Evolutionary conservation across 768 basidiomycete species (phyloP), one percentile per base, ranked within the genome.

Genomic region (Suillus alpinus): DNA sequence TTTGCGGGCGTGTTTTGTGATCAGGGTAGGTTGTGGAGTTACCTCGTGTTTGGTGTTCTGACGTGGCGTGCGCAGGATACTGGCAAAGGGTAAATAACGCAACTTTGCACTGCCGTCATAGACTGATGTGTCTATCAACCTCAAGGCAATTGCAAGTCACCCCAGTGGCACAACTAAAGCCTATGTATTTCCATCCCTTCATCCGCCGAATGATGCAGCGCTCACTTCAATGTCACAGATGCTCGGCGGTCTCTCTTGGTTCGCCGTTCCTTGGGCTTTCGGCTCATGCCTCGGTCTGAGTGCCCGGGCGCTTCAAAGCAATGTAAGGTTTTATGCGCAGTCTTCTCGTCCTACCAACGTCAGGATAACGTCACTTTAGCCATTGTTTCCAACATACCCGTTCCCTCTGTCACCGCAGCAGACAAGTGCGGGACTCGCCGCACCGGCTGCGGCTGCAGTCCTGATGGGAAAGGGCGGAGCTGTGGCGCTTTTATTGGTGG

Each of bases 191-290:
- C 6, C 13, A 58, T 2, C 20, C 37, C 18, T 55, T 32, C 20
- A 5, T 20, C 23, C 1, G 23, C 20, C 20, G 41, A 39, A 32
- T 34, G 18, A 13, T 26, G 46, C 14, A 9, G 10, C n/a, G 1
- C 40, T 39, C 13, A 16, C 26, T 10, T 50, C 13, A 23, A 13
- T 51, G 14, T 61, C 58, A 6, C 66, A 77, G 70, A 74, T 80
- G 69, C 73, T 78, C 20, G 78, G 77, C 6, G 79, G 77, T 3
- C 62, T 80, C 18, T 77, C 78, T 0, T 80, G 76, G 77, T 73
- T 64, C 32, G 57, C 63, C 26, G 61, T 64, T 16, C 62, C 75
- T 14, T 77, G 71, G 68, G 71, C 69, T 4, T 73, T 77, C 53
- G 75, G 71, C 12, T 74, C 74, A 0, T 68, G 66, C 44, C 64